Evolutionary conservation across 495 filamentous ascomycete species (phyloP).

Genomic region (Wilcoxina mikolae): DNA sequence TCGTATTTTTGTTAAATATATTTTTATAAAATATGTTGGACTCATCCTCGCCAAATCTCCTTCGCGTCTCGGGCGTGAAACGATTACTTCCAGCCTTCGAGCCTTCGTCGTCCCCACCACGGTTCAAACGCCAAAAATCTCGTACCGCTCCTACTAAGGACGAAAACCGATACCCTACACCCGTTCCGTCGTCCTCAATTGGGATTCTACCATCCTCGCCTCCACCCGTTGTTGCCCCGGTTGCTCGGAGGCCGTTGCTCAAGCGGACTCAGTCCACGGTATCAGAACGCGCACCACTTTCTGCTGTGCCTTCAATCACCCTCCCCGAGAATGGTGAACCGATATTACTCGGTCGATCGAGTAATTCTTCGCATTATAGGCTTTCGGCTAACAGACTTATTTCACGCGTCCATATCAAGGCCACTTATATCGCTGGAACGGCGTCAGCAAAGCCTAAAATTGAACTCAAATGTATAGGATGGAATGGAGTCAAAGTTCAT

Average conservation of each 20-base stretch:
- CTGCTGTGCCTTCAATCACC: conserved; percentile 61
- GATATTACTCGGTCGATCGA: conserved; percentile 76
- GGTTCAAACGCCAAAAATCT: conserved; percentile 58
- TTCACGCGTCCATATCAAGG: conserved; percentile 82
- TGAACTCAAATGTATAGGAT: conserved; percentile 78
- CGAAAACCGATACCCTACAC: conserved; percentile 57
- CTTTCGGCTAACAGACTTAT: conserved; percentile 81
- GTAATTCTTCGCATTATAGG: conserved; percentile 81
- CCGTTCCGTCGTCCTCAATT: conserved; percentile 83
- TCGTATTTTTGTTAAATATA: not conserved
- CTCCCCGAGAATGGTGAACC: conserved; percentile 71
- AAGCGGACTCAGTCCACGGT: conserved; percentile 50
- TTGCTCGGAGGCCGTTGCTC: conserved; percentile 40
- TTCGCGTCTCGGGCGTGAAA: conserved; percentile 47
- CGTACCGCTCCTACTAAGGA: conserved; percentile 43
- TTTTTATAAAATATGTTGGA: conserved; percentile 6
- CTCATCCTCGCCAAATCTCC: conserved; percentile 18
- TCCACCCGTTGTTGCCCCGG: conserved; percentile 38
- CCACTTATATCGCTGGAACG: conserved; percentile 48
- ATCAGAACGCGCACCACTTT: conserved; percentile 73
- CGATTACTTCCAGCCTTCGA: conserved; percentile 88
- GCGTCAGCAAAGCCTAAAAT: conserved; percentile 39
- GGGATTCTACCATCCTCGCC: conserved; percentile 73
- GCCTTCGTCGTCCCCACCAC: conserved; percentile 76
- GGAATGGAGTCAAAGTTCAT: conserved; percentile 90